Percentiles rank a stretch among this genome's conserved stretches.
phyloP scores from a whole-genome alignment of 345 rosid species.

The Syzygium grande region DNA sequence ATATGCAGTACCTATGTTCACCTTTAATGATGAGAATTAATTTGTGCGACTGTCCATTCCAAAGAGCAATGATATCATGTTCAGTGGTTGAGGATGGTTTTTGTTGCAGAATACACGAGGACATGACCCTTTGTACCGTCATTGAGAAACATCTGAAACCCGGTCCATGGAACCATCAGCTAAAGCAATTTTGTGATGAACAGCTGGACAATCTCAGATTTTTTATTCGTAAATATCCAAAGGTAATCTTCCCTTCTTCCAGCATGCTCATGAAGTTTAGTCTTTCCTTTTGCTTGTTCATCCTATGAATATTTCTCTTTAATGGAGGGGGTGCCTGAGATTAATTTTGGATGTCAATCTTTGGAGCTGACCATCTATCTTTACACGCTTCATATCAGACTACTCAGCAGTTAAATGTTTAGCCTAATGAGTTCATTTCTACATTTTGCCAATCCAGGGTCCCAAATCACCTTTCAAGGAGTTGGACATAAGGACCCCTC shows the following conservation, averaged over 20 bases:
- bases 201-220: slow-evolving; percentile 51
- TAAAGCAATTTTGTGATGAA: slow-evolving; percentile 54
- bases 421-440: not conserved
- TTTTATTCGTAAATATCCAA: slow-evolving; percentile 49
- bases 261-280: not conserved
- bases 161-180: slow-evolving; percentile 65
- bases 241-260: slow-evolving; percentile 24
- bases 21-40: not conserved
- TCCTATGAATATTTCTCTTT: not conserved
- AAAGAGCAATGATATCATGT: not conserved
- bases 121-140: slow-evolving; percentile 39
- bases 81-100: not conserved
- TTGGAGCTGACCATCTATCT: not conserved
- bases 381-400: not conserved
- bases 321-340: not conserved
- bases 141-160: slow-evolving; percentile 67
- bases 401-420: not conserved
- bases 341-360: not conserved
- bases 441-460: slow-evolving; percentile 34
- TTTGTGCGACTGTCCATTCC: not conserved
- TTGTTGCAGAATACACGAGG: slow-evolving; percentile 58
- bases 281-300: not conserved
- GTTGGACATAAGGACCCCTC: slow-evolving; percentile 48
- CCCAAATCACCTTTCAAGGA: slow-evolving; percentile 55
- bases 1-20: not conserved